Evolutionary conservation across 805 yeast genomes (phyloP), one percentile per base, ranked within the genome.

Genomic region (Lipomyces chichibuensis): DNA sequence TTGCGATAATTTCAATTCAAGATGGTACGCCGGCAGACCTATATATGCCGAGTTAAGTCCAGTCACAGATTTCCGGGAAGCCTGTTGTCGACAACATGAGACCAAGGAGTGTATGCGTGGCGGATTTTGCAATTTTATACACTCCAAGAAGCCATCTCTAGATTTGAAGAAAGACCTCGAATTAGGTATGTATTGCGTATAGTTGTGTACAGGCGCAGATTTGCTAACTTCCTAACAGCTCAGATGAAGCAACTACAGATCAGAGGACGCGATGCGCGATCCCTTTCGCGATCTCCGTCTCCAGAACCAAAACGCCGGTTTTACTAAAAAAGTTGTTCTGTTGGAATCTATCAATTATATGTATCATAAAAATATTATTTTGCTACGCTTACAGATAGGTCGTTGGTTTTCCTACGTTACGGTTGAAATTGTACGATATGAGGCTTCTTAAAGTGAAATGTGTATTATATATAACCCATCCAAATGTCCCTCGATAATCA

Each of bases 81-180:
- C 96, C 13, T 82, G 85, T 63, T 93, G 98, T 75, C 81, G 91
- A 53, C 89, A 89, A 55, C 88, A 88, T 74, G 91, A 88, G 51
- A 77, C 81, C 1, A 78, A 82, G 29, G 80, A 79, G 14, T 93
- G 98, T 75, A 84, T 83, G n/a, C 83, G 98, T 75, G 94, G 92
- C 1, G 90, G 88, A 39, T 84, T 85, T 74, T 93, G 98, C 78
- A 93, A 93, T 77, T 92, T 90, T 77, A 89, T 92, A 84, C 98
- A 93, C 77, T 83, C 88, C 2, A 82, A 87, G 72, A 77, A 82
- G 51, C 91, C 96, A 0, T 75, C 84, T 1, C 74, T 74, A 6
- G 80, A 76, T 14, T 74, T 87, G 35, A 76, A 81, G 57, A 75
- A 72, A 4, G 81, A 79, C 14, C 77, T 90, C 63, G 80, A 79